These are phyloP conservation scores for Annulohypoxylon truncatum DNA, from an alignment of 2,329 filamentous ascomycete genomes.

Conservation along the genomic window DNA sequence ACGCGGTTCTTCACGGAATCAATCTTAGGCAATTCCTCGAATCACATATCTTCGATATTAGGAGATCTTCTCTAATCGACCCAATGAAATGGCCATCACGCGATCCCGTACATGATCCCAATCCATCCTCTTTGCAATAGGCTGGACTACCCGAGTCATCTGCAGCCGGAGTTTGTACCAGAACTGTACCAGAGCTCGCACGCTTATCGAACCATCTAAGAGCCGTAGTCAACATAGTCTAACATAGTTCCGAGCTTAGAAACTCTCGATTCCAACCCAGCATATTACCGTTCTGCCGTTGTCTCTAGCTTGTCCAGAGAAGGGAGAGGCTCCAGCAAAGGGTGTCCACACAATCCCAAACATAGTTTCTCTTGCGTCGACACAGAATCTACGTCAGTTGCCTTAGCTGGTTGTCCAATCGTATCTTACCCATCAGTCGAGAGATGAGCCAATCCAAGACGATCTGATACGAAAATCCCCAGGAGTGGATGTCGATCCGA, in stretches of 20 bases:
- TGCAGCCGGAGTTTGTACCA: constrained; percentile 41
- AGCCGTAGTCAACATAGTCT: constrained; percentile 7
- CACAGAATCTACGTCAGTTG: constrained; percentile 39
- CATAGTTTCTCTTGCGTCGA: constrained; percentile 36
- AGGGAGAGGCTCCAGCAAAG: constrained; percentile 25
- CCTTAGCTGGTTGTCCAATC: constrained; percentile 36
- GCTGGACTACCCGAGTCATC: constrained; percentile 44
- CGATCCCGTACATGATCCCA: constrained; percentile 44
- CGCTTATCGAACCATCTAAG: constrained; percentile 31
- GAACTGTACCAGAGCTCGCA: constrained; percentile 40
- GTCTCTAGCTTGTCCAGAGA: neutral
- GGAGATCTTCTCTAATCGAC: constrained; percentile 36
- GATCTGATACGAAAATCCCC: constrained; percentile 41
- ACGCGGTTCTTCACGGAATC: constrained; percentile 5
- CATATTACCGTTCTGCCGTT: constrained; percentile 16
- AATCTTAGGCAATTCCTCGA: constrained; percentile 13
- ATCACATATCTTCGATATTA: constrained; percentile 21
- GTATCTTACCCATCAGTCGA: constrained; percentile 34
- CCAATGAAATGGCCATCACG: constrained; percentile 41
- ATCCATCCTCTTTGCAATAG: constrained; percentile 39
- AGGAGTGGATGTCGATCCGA: constrained; percentile 44
- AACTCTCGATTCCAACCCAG: constrained; percentile 22
- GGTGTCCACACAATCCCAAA: constrained; percentile 22
- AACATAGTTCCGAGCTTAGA: constrained; percentile 27
- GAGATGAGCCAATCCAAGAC: constrained; percentile 39